Evolutionary conservation across 345 rosid species (phyloP), one percentile per base, ranked within the genome.

Genomic region (Salix exigua): DNA sequence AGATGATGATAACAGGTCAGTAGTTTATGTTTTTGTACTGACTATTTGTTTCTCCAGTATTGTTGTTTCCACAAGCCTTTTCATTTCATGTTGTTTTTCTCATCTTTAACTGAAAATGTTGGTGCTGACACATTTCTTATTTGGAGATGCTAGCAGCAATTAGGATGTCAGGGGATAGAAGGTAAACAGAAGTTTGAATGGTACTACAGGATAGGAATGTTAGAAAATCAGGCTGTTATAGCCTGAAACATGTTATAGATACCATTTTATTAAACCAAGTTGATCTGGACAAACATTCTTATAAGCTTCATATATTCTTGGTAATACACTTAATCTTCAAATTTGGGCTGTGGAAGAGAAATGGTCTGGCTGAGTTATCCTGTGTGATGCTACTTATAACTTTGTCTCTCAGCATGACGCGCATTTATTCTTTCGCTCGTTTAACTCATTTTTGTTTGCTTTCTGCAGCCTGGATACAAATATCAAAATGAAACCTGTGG

Each of bases 1-100:
- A 62, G 75, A 80, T 28, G 65, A 68, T 58, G 71, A 82, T 62
- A 77, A 77, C 77, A 82, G 92, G 90, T 91, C 44, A 70, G 72
- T 35, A 23, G 19, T 18, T 21, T 16, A 21, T 23, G 18, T 66
- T 17, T 46, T 62, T 7, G 30, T 33, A 37, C 21, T 26, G 4
- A 7, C 28, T 21, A 18, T 13, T 75, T 12, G 26, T 9, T 70
- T 19, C 26, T n/a, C 14, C 62, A 55, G 62, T 55, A 55, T 4
- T 21, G 6, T 14, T 73, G 62, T 31, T 73, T 30, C n/a, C 11
- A 28, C n/a, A 2, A 30, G 33, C 2, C 68, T 28, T 33, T 14
- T 64, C n/a, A 28, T 64, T 64, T 64, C 38, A 30, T 55, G n/a
- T 50, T 77, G 40, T 16, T 70, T 28, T 69, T 46, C 60, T 55